Evolutionary conservation across 164 flowering plant species (phyloP), one percentile per base, ranked within the genome.

Genomic region (Macadamia integrifolia): DNA sequence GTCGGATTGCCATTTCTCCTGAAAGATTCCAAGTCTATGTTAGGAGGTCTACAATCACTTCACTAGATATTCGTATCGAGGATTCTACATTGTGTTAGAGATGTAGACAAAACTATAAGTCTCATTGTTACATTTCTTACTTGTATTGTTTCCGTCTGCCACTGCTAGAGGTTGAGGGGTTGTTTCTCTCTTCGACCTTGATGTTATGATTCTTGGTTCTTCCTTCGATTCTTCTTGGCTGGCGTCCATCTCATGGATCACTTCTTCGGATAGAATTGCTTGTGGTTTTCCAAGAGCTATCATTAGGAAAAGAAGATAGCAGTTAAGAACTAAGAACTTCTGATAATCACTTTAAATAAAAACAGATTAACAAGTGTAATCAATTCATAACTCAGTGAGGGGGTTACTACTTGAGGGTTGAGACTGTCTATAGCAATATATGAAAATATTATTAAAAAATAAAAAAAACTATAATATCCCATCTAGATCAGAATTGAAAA

Each of bases 1-100:
- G 70, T 58, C 59, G 75, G 3, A 88, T 70, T 31, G 73, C 75
- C 87, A 87, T 80, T 80, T 84, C 96, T 68, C 87, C 97, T 93
- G 72, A 60, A 70, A 66, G 18, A 55, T 56, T 35, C 63, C 50
- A 52, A 69, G 57, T 35, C 31, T 23, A 35, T 63, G 68, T 58
- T 28, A 62, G 30, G 49, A 68, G 13, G n/a, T 15, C 4, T 31
- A 4, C 15, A 12, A 35, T 60, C 61, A 12, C 64, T 32, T 49
- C 40, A 3, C 11, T 31, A 30, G 10, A 3, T 1, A 46, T 46
- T 11, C 7, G 50, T 46, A 46, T 46, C 13, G 3, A 9, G 13
- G 1, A 11, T 8, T 46, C 50, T 46, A 46, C 7, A 8, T 46
- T 46, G 3, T 46, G 13, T 46, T 11, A 46, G 9, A 46, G 13